Conservation (phyloP, 2,329 filamentous ascomycete genomes). For the Aureobasidium sp. region DNA sequence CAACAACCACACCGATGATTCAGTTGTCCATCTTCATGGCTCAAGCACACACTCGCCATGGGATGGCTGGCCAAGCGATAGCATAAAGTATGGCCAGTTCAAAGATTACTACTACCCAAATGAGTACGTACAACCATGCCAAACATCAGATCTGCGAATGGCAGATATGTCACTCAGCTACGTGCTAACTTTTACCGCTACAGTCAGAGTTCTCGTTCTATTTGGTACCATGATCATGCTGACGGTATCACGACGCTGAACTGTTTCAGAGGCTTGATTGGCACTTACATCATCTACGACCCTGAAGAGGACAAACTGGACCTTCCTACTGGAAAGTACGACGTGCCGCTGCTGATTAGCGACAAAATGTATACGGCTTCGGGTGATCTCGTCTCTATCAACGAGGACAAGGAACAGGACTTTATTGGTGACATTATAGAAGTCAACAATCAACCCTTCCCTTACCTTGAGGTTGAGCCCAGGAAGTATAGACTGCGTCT, state of each 20-base stretch:
- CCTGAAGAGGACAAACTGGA: slow-evolving; percentile 39
- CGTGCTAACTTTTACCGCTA: background rate
- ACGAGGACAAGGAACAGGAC: slow-evolving; percentile 34
- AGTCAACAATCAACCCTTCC: slow-evolving; percentile 55
- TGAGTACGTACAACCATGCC: slow-evolving; percentile 18
- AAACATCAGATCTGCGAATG: background rate
- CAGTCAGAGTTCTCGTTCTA: background rate
- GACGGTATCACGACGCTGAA: slow-evolving; percentile 45
- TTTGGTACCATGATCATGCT: slow-evolving; percentile 37
- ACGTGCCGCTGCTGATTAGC: slow-evolving; percentile 45
- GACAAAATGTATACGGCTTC: slow-evolving; percentile 48
- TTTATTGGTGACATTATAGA: slow-evolving; percentile 54
- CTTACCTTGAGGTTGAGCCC: slow-evolving; percentile 50
- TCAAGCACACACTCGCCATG: slow-evolving; percentile 41
- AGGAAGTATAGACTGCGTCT: slow-evolving; percentile 54
- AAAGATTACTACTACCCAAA: slow-evolving; percentile 61
- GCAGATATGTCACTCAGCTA: too few species aligned
- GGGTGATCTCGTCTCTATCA: slow-evolving; percentile 43
- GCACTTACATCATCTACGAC: slow-evolving; percentile 50
- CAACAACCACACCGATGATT: slow-evolving; percentile 40
- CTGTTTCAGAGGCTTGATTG: slow-evolving; percentile 51
- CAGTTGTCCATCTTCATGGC: slow-evolving; percentile 48
- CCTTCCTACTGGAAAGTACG: slow-evolving; percentile 47
- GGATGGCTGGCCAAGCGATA: slow-evolving; percentile 51
- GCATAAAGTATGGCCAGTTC: slow-evolving; percentile 45